These are phyloP conservation scores for Calonectria ilicicola DNA, from an alignment of 2,329 filamentous ascomycete genomes.

Conservation along the genomic window DNA sequence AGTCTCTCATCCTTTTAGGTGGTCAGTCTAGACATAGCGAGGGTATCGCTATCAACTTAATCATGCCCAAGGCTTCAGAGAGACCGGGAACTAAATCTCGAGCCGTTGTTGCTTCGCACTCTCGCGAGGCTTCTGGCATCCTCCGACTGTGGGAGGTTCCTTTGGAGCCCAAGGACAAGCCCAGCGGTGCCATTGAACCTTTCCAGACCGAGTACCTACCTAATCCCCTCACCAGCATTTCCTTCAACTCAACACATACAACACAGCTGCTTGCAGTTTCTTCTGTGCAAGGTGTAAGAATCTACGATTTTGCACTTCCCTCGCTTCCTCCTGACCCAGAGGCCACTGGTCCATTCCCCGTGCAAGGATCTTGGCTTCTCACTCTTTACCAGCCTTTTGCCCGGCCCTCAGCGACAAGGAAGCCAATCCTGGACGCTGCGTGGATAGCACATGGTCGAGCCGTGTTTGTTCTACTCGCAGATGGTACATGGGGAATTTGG, in stretches of 20 bases:
- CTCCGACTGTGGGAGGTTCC: constrained; percentile 70
- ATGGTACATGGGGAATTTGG: constrained; percentile 78
- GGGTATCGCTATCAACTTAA: constrained; percentile 66
- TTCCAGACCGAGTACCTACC: constrained; percentile 73
- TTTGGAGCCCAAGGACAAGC: constrained; percentile 54
- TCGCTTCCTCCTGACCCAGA: constrained; percentile 65
- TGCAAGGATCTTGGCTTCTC: constrained; percentile 73
- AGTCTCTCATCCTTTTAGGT: constrained; percentile 65
- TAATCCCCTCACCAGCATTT: constrained; percentile 64
- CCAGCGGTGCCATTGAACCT: constrained; percentile 53
- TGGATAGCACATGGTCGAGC: constrained; percentile 73
- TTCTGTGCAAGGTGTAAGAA: constrained; percentile 66
- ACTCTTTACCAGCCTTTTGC: constrained; percentile 71
- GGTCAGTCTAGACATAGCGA: constrained; percentile 66
- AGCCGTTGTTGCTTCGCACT: constrained; percentile 71
- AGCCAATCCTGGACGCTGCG: constrained; percentile 70
- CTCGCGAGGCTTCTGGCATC: constrained; percentile 68
- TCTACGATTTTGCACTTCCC: constrained; percentile 71
- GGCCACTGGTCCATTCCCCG: constrained; percentile 62
- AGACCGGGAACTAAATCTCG: constrained; percentile 50
- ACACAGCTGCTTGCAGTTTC: constrained; percentile 70
- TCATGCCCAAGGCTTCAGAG: constrained; percentile 57
- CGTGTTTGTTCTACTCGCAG: constrained; percentile 68
- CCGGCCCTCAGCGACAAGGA: constrained; percentile 62
- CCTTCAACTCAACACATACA: constrained; percentile 70